Evolutionary conservation across 352 stramenopile species (phyloP).

Genomic region (Pythium insidiosum): DNA sequence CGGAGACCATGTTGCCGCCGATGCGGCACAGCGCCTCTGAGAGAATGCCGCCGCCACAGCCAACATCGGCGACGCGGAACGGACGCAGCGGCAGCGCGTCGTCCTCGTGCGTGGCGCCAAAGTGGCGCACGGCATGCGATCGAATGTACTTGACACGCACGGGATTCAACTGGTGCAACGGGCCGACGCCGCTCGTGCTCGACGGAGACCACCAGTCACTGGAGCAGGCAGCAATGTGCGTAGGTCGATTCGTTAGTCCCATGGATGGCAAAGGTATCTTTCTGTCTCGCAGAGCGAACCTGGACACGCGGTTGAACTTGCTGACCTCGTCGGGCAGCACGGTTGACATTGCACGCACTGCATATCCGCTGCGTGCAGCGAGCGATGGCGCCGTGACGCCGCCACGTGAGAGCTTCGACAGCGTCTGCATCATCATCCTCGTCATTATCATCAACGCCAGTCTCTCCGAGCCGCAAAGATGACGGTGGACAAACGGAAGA

Average conservation of each 20-base stretch:
- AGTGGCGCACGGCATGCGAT: constrained; percentile 55
- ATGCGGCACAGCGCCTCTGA: constrained; percentile 75
- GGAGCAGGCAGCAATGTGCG: too few species aligned
- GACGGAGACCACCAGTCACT: constrained; percentile 80
- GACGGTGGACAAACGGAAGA: too few species aligned
- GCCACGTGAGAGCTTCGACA: background rate
- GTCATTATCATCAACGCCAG: background rate
- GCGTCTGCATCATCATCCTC: background rate
- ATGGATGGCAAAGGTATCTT: too few species aligned
- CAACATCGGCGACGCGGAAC: constrained; percentile 62
- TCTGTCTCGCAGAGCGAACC: too few species aligned
- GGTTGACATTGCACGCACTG: constrained; percentile 33
- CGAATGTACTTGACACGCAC: constrained; percentile 84
- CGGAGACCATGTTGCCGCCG: constrained; percentile 61
- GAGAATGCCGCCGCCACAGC: constrained; percentile 78
- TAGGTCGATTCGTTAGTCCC: too few species aligned
- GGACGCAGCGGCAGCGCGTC: constrained; percentile 42
- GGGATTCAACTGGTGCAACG: constrained; percentile 77
- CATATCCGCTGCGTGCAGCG: background rate
- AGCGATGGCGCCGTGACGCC: background rate
- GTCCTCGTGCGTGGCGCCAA: constrained; percentile 30
- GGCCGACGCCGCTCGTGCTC: constrained; percentile 64
- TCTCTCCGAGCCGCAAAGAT: too few species aligned
- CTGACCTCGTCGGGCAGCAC: constrained; percentile 68
- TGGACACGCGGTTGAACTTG: constrained; percentile 75